These are phyloP conservation scores for Fusarium pseudoanthophilum DNA, from an alignment of 2,329 filamentous ascomycete genomes.

Conservation along the genomic window DNA sequence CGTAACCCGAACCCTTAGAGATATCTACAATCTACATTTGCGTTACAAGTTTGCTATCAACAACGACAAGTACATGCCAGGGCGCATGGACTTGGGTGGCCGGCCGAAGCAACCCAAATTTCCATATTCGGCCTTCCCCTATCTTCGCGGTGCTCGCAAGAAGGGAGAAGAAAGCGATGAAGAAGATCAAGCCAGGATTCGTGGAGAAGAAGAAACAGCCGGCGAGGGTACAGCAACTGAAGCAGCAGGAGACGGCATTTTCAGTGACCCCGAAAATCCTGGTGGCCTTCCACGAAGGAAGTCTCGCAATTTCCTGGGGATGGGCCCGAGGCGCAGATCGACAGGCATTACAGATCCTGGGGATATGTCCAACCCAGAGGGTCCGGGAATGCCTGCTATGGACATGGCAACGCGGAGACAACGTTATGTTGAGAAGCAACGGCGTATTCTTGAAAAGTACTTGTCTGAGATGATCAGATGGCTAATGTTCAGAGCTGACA, in stretches of 20 bases:
- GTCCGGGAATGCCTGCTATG: slow-evolving; percentile 61
- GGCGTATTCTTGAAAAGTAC: slow-evolving; percentile 88
- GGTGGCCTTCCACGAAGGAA: slow-evolving; percentile 55
- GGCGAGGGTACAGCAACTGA: slow-evolving; percentile 69
- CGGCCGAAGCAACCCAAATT: slow-evolving; percentile 89
- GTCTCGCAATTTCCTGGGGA: slow-evolving; percentile 65
- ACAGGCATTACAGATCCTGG: slow-evolving; percentile 61
- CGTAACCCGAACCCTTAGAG: slow-evolving; percentile 84
- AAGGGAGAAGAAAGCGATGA: slow-evolving; percentile 84
- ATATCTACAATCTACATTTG: slow-evolving; percentile 92
- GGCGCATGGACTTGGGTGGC: slow-evolving; percentile 71
- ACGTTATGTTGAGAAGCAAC: slow-evolving; percentile 82
- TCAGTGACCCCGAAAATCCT: slow-evolving; percentile 50
- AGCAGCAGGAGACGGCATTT: slow-evolving; percentile 66
- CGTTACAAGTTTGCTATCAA: slow-evolving; percentile 91
- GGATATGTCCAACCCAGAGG: slow-evolving; percentile 56
- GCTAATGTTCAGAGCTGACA: slow-evolving; percentile 96
- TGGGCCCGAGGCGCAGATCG: slow-evolving; percentile 59
- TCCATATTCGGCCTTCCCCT: slow-evolving; percentile 88
- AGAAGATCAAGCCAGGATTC: slow-evolving; percentile 63
- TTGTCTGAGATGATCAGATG: slow-evolving; percentile 94
- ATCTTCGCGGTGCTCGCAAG: slow-evolving; percentile 82
- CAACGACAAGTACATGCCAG: slow-evolving; percentile 83
- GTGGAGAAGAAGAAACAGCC: slow-evolving; percentile 58
- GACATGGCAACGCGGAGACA: slow-evolving; percentile 56